These are phyloP conservation scores for Epithemia pelagica DNA, from an alignment of 108 stramenopile species.

Conservation along the genomic window DNA sequence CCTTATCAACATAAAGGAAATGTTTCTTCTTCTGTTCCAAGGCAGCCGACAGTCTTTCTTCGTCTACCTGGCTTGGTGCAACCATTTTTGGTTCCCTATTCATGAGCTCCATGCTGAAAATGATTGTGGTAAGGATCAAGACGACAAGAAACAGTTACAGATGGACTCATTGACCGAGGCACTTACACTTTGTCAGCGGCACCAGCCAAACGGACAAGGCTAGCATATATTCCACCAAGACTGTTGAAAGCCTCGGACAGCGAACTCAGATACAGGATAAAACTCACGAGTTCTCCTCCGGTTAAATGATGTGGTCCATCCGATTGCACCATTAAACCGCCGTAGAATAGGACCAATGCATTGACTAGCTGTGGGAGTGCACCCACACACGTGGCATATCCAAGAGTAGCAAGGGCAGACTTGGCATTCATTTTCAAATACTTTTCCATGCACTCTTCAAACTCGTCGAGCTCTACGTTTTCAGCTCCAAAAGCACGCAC, in stretches of 20 bases:
- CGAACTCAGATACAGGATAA: slow-evolving; percentile 44
- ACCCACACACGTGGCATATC: slow-evolving; percentile 50
- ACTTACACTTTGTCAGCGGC: slow-evolving; percentile 1
- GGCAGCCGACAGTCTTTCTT: background rate
- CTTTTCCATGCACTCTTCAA: slow-evolving; percentile 32
- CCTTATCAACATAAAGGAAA: background rate
- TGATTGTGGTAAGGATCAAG: background rate
- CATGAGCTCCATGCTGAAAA: slow-evolving; percentile 17
- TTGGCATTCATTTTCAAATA: slow-evolving; percentile 45
- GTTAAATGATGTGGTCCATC: slow-evolving; percentile 18
- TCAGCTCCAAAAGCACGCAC: slow-evolving; percentile 74
- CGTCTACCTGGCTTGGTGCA: background rate
- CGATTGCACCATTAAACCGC: slow-evolving; percentile 25
- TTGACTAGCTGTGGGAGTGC: slow-evolving; percentile 66
- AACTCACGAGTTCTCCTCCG: slow-evolving; percentile 53
- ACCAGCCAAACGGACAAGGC: background rate
- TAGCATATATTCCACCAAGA: slow-evolving; percentile 4
- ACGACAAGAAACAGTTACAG: no score
- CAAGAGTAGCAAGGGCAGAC: slow-evolving; percentile 45
- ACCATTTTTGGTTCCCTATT: slow-evolving; percentile 16
- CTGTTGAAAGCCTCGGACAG: slow-evolving; percentile 40
- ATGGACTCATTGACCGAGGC: background rate
- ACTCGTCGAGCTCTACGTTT: slow-evolving; percentile 41
- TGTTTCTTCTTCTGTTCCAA: background rate
- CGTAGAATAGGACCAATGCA: slow-evolving; percentile 62